Percentiles rank a stretch among this genome's conserved stretches.
phyloP scores from a whole-genome alignment of 1,284 basidiomycete species.

The Phenoliferia sp. region DNA sequence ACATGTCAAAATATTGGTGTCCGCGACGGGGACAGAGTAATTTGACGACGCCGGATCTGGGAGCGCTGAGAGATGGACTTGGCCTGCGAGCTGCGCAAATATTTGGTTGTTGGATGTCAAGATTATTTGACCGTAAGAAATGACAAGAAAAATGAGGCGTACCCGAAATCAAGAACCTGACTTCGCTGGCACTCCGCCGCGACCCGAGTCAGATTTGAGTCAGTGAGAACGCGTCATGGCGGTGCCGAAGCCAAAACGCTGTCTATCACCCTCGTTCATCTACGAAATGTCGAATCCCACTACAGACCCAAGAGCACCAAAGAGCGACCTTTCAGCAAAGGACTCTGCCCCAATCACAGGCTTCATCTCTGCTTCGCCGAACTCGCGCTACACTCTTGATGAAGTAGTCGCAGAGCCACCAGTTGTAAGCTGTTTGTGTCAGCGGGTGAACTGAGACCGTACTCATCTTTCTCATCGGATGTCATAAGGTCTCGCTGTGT shows the following conservation, averaged over 20 bases:
- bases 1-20: constrained; percentile 30
- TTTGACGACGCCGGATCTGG: no score
- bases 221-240: no score
- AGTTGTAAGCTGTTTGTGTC: background rate
- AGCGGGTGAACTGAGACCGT: background rate
- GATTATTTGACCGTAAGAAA: no score
- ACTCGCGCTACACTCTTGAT: background rate
- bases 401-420: background rate
- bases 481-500: background rate
- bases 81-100: no score
- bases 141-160: no score
- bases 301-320: background rate
- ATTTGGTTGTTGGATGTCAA: no score
- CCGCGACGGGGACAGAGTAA: constrained; percentile 17
- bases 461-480: background rate
- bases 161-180: no score
- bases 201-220: no score
- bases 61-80: no score
- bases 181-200: no score
- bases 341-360: background rate
- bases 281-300: background rate
- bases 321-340: background rate
- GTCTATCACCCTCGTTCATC: no score
- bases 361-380: background rate
- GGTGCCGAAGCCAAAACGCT: no score